Evolutionary conservation across 2,329 filamentous ascomycete species (phyloP).

Genomic region (Dothideomycetes sp.): DNA sequence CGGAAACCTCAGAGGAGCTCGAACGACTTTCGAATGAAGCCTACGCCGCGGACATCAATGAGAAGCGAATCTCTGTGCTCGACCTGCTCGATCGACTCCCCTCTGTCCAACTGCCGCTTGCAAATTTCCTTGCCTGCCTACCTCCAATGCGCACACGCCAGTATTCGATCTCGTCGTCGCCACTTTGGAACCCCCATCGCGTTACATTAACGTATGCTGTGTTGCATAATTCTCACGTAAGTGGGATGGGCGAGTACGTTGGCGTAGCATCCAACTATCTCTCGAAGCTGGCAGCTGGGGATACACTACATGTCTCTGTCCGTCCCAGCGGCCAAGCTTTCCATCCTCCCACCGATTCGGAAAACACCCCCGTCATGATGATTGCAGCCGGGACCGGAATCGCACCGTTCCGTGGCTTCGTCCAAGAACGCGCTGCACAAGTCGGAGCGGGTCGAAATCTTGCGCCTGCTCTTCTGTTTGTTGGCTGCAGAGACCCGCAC

Average conservation of each 20-base stretch:
- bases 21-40: constrained; percentile 32
- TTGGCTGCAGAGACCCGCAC: constrained; percentile 47
- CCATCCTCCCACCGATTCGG: constrained; percentile 30
- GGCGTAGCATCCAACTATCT: constrained; percentile 35
- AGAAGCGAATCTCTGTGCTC: constrained; percentile 43
- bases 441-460: constrained; percentile 39
- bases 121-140: constrained; percentile 58
- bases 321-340: constrained; percentile 30
- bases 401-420: constrained; percentile 97
- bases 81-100: constrained; percentile 59
- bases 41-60: constrained; percentile 27
- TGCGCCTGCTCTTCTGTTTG: constrained; percentile 48
- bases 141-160: constrained; percentile 54
- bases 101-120: constrained; percentile 49
- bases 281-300: constrained; percentile 26
- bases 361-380: constrained; percentile 59
- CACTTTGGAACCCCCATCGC: constrained; percentile 16
- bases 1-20: constrained; percentile 39
- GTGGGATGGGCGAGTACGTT: constrained; percentile 23
- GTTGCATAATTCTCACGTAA: constrained; percentile 15
- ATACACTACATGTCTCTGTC: constrained; percentile 31
- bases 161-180: constrained; percentile 24
- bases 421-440: constrained; percentile 66
- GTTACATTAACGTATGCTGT: constrained; percentile 55
- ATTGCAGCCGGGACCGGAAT: constrained; percentile 95